phyloP scores from a whole-genome alignment of 441 rosid genomes.

The Pelargonium australe region DNA sequence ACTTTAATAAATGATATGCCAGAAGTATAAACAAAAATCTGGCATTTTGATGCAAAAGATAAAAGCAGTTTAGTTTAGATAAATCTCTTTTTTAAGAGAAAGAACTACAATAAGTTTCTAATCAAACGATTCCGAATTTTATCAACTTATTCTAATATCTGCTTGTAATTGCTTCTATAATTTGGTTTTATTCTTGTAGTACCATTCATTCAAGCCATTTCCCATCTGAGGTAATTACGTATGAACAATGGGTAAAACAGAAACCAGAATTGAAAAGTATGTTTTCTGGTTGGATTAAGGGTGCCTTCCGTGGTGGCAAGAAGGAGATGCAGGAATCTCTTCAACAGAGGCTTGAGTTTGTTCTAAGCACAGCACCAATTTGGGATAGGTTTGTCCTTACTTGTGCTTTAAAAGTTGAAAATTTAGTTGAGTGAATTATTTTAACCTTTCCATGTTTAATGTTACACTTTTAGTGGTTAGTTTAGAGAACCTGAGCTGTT shows the following conservation, averaged over 20 bases:
- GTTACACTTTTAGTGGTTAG: not conserved
- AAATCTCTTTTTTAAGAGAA: too few species aligned
- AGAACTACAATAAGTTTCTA: not conserved
- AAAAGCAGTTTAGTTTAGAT: too few species aligned
- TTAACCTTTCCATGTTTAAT: not conserved
- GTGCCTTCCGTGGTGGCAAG: conserved; percentile 63
- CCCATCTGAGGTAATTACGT: conserved; percentile 64
- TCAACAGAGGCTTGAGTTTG: conserved; percentile 56
- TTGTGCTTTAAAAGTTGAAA: conserved; percentile 10
- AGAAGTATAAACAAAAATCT: too few species aligned
- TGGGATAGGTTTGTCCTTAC: conserved; percentile 60
- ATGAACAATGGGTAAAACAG: conserved; percentile 64
- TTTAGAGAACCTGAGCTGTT: not conserved
- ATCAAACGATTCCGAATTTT: not conserved
- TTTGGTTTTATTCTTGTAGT: conserved; percentile 31
- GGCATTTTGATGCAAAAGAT: too few species aligned
- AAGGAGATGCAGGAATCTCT: conserved; percentile 83
- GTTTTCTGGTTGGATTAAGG: conserved; percentile 78
- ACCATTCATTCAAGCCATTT: conserved; percentile 40
- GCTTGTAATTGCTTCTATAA: not conserved
- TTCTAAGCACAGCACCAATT: conserved; percentile 70
- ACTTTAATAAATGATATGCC: too few species aligned
- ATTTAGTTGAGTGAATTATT: not conserved
- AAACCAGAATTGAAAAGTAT: conserved; percentile 54
- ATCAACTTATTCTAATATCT: not conserved